Evolutionary conservation across 371 early-diverging fungal genomes (phyloP), one percentile per base, ranked within the genome.

Genomic region (Mortierella sp.): DNA sequence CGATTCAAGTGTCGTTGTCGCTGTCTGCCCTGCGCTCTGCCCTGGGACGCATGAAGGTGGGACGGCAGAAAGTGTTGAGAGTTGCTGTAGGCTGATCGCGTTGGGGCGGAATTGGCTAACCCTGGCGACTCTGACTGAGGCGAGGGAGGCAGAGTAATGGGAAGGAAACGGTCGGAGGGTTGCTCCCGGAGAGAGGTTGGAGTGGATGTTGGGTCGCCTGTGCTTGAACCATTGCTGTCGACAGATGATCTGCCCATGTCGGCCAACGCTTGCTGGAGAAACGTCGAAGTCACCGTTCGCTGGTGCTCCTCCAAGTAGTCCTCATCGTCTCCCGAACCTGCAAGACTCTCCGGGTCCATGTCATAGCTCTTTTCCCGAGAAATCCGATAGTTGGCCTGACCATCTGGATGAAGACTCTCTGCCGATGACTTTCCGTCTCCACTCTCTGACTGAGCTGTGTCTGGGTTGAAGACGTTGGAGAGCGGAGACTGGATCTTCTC

Each of bases 401-500:
- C 44, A 11, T 74, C 66, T 19, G 31, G 24, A 26, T 29, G 41
- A 29, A 70, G 48, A 44, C 64, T 80, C 8, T 77, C 71, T 10
- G 70, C 41, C 31, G 80, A 76, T 1, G 77, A 77, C 45, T 77
- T 81, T 26, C 63, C 74, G 31, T 81, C 77, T 2, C 71, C 74
- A 53, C 65, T 64, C 26, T 77, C 81, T 0, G 77, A 73, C 48
- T 70, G 77, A 8, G 58, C 26, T 70, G 73, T 71, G 31, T 76
- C 84, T 45, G 84, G 79, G 43, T 83, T 83, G 66, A 83, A 83
- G n/a, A 83, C 79, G 34, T 83, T 83, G 31, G 84, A 83, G 9
- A 83, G 64, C 0, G 84, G 84, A 0, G 84, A 83, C n/a, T 83
- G 84, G 19, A 83, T 69, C 52, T 83, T 83, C 39, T 83, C 84